These are phyloP conservation scores for Zea luxurians DNA, from an alignment of 176 grass and related monocot species.

Conservation along the genomic window DNA sequence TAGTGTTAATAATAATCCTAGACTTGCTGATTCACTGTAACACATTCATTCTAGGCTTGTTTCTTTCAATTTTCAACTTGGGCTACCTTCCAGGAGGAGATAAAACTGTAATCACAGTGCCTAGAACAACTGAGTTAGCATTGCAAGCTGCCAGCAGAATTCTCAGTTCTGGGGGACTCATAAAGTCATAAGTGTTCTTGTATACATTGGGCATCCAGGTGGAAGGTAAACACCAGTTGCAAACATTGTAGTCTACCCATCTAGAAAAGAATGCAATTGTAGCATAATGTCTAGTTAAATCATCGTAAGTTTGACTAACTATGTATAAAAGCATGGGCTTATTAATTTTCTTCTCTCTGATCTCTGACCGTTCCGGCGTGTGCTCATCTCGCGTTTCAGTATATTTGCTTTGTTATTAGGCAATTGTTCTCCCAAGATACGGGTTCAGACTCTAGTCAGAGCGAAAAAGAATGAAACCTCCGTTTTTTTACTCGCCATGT, in stretches of 20 bases:
- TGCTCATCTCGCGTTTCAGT: too few species aligned
- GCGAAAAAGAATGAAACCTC: too few species aligned
- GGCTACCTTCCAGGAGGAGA: slow-evolving; percentile 92
- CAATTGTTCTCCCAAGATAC: too few species aligned
- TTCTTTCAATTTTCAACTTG: slow-evolving; percentile 61
- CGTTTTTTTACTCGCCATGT: too few species aligned
- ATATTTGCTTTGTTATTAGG: too few species aligned
- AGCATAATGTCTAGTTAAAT: too few species aligned
- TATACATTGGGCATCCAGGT: slow-evolving; percentile 88
- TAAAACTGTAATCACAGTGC: slow-evolving; percentile 70
- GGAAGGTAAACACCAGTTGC: slow-evolving; percentile 64
- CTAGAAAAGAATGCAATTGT: too few species aligned
- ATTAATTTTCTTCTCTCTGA: slow-evolving; percentile 9
- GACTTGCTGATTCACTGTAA: not conserved
- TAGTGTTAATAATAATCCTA: not conserved
- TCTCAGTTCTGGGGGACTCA: slow-evolving; percentile 58
- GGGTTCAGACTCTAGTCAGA: too few species aligned
- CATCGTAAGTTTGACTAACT: too few species aligned
- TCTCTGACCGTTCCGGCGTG: not conserved
- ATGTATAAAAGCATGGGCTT: not conserved
- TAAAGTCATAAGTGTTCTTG: slow-evolving; percentile 55
- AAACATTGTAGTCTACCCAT: not conserved
- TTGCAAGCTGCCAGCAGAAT: slow-evolving; percentile 75
- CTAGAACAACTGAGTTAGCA: slow-evolving; percentile 70
- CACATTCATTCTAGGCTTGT: slow-evolving; percentile 61